A percentile compares a stretch with the other conserved stretches of the same genome.
These are phyloP conservation scores for Fragosphaeria purpurea DNA, from an alignment of 2,329 filamentous ascomycete genomes.

Conservation along the genomic window DNA sequence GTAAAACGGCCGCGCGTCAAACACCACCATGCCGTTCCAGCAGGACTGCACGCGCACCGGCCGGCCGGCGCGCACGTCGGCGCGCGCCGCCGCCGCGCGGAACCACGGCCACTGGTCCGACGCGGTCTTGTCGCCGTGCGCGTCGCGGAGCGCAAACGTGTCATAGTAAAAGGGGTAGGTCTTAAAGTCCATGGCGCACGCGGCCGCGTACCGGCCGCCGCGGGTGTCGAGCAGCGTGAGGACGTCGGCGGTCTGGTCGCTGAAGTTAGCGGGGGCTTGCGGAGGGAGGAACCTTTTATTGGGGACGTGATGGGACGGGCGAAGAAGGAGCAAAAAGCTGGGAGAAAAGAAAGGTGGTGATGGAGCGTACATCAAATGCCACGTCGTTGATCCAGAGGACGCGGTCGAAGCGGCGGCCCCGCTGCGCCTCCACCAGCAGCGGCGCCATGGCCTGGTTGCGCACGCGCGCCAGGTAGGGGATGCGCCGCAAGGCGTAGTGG, in stretches of 20 bases:
- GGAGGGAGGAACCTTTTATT: background rate
- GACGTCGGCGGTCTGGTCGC: slow-evolving; percentile 32
- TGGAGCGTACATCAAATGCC: slow-evolving; percentile 38
- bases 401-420: slow-evolving; percentile 42
- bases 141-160: slow-evolving; percentile 50
- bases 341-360: background rate
- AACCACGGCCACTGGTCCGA: slow-evolving; percentile 53
- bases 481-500: slow-evolving; percentile 49
- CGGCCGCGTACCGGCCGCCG: slow-evolving; percentile 45
- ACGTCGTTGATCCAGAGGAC: slow-evolving; percentile 54
- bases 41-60: slow-evolving; percentile 54
- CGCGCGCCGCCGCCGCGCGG: slow-evolving; percentile 27
- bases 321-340: background rate
- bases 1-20: slow-evolving; percentile 37
- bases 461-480: slow-evolving; percentile 55
- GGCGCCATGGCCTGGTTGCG: slow-evolving; percentile 55
- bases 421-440: slow-evolving; percentile 31
- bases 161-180: slow-evolving; percentile 46
- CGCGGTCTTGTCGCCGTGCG: slow-evolving; percentile 38
- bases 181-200: slow-evolving; percentile 51
- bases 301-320: too few relatives aligned
- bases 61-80: slow-evolving; percentile 36
- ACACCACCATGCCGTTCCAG: slow-evolving; percentile 54
- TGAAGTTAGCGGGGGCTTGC: slow-evolving; percentile 7
- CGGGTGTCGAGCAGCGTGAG: slow-evolving; percentile 43